Base-by-base conservation (phyloP, 768 basidiomycete genomes). In the Gautieria morchelliformis region DNA sequence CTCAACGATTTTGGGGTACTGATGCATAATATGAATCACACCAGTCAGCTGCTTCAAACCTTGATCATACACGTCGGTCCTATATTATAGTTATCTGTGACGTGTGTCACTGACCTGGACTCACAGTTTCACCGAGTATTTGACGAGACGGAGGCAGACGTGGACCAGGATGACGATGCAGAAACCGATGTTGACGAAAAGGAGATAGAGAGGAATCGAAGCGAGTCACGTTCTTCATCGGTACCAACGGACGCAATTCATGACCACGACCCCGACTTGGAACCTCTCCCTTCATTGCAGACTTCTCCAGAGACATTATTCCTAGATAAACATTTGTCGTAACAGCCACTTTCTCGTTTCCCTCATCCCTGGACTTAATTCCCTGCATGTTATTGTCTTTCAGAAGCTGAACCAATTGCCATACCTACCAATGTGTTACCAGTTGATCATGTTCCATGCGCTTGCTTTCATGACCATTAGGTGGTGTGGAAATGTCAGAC, bases 1-100 rank as follows among this genome's bases (percentile, higher is more conserved):
- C 82, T 85, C 65, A 87, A 87, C 59, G 85, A 89, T 65, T 85
- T 89, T 69, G 81, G 78, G 11, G 76, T 85, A 69, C 85, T 89
- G 63, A 75, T 90, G 59, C 78, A 84, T 56, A 89, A 90, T 63
- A 90, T 92, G 88, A 82, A 82, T 15, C 73, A 82, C 62, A 81
- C 85, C 17, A 84, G 89, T 64, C 82, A 83, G 60, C 76, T 89
- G n/a, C 83, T 84, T 61, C 84, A 88, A 68, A 76, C 81, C 3
- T 75, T 89, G 51, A 87, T 90, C 56, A 83, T 82, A 20, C 86
- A 89, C 64, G 88, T 89, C 63, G 60, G 86, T 71, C 2, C 63
- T 20, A 47, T 27, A 5, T 24, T n/a, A n/a, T 52, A 27, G 27
- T 44, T 14, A 44, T 39, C n/a, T 11, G n/a, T 20, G 24, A 53